These are phyloP conservation scores for Isabelozyma pseudorhagii DNA, from an alignment of 805 yeast species.

Conservation along the genomic window DNA sequence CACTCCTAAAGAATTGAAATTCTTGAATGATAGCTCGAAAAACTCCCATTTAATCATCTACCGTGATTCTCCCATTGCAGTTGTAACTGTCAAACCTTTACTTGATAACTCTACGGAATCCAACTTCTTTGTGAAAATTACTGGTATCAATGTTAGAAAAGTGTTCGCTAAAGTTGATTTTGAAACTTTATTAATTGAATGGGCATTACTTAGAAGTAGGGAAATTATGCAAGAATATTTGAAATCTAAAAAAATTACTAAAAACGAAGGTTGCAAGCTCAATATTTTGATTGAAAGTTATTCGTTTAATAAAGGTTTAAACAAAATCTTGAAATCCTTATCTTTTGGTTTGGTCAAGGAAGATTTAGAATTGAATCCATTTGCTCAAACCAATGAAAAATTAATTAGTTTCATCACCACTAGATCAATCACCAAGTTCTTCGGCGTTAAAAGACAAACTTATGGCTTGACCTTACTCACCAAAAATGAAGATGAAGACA, in stretches of 20 bases:
- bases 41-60: slow-evolving; percentile 58
- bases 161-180: slow-evolving; percentile 67
- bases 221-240: slow-evolving; percentile 30
- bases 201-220: slow-evolving; percentile 52
- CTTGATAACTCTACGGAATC: slow-evolving; percentile 35
- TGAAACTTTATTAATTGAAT: slow-evolving; percentile 57
- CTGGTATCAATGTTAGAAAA: slow-evolving; percentile 61
- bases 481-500: slow-evolving; percentile 15
- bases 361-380: slow-evolving; percentile 26
- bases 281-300: slow-evolving; percentile 46
- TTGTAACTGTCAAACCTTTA: slow-evolving; percentile 46
- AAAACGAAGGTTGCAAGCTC: slow-evolving; percentile 27
- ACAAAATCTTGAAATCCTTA: slow-evolving; percentile 32
- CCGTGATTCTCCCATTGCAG: slow-evolving; percentile 71
- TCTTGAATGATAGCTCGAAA: slow-evolving; percentile 30
- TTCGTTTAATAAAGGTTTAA: slow-evolving; percentile 47
- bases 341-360: slow-evolving; percentile 41
- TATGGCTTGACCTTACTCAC: slow-evolving; percentile 25
- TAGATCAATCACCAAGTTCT: slow-evolving; percentile 14
- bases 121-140: slow-evolving; percentile 49
- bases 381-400: slow-evolving; percentile 9
- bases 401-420: not conserved
- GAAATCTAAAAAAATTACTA: slow-evolving; percentile 21
- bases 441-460: slow-evolving; percentile 22
- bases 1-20: slow-evolving; percentile 16